A percentile compares a stretch with the other conserved stretches of the same genome.
Evolutionary conservation across 768 basidiomycete species (phyloP).

Genomic region (Collybia sp.): DNA sequence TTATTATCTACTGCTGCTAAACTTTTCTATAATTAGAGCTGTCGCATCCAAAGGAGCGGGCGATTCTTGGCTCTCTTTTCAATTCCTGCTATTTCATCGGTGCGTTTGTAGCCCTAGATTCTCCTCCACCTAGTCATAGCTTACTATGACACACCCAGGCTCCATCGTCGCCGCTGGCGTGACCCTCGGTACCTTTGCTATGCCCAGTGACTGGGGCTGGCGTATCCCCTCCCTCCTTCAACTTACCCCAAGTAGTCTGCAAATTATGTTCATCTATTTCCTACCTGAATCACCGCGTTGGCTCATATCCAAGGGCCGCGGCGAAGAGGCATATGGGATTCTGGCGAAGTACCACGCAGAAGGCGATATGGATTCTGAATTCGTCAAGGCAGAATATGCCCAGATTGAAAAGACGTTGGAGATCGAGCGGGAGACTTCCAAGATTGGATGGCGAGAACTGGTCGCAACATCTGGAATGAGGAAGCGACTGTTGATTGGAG

Average conservation of each 20-base stretch:
- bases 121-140: neutral
- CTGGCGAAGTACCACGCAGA: constrained; percentile 59
- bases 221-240: constrained; percentile 66
- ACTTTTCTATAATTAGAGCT: constrained; percentile 35
- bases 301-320: constrained; percentile 54
- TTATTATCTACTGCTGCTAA: neutral
- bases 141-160: constrained; percentile 22
- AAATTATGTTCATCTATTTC: constrained; percentile 50
- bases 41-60: constrained; percentile 67
- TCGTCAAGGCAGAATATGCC: constrained; percentile 53
- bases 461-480: constrained; percentile 46
- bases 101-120: constrained; percentile 4
- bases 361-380: constrained; percentile 46
- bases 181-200: constrained; percentile 61
- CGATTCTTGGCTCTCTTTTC: constrained; percentile 57
- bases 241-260: constrained; percentile 45
- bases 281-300: constrained; percentile 65
- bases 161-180: constrained; percentile 55
- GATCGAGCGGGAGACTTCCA: constrained; percentile 42
- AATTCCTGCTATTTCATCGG: constrained; percentile 62
- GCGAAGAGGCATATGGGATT: constrained; percentile 40
- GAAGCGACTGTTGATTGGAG: constrained; percentile 40
- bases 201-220: constrained; percentile 60
- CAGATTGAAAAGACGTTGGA: constrained; percentile 54
- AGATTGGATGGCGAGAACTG: constrained; percentile 43